Evolutionary conservation across 2,329 filamentous ascomycete species (phyloP).

Genomic region (Zymoseptoria tritici): DNA sequence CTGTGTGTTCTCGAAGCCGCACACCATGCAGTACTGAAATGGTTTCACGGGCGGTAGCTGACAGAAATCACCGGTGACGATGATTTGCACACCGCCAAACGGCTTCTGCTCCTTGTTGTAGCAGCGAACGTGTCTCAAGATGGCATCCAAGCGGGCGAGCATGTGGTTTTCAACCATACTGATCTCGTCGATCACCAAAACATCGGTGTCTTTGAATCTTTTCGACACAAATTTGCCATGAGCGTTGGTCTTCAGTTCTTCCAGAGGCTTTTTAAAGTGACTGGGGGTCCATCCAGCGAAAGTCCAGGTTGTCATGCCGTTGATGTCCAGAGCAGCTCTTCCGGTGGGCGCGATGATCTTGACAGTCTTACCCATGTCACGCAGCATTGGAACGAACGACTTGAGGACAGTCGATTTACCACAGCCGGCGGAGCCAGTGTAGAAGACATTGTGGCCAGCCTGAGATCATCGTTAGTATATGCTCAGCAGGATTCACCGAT

Average conservation of each 20-base stretch:
- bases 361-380: conserved; percentile 33
- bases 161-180: conserved; percentile 55
- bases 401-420: conserved; percentile 53
- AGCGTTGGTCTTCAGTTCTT: conserved; percentile 20
- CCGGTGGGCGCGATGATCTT: conserved; percentile 54
- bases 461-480: background rate
- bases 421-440: conserved; percentile 55
- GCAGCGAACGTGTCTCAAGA: conserved; percentile 38
- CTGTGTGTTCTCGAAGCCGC: conserved; percentile 32
- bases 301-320: conserved; percentile 49
- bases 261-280: conserved; percentile 37
- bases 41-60: conserved; percentile 54
- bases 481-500: background rate
- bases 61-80: conserved; percentile 44
- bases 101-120: conserved; percentile 14
- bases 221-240: conserved; percentile 30
- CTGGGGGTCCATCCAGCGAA: conserved; percentile 52
- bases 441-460: conserved; percentile 52
- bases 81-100: conserved; percentile 44
- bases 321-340: conserved; percentile 50
- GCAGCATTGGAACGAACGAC: conserved; percentile 39
- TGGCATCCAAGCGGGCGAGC: conserved; percentile 45
- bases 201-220: conserved; percentile 41
- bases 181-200: conserved; percentile 59
- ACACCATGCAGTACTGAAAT: conserved; percentile 46